Conservation (phyloP, 176 grass and related monocot genomes). For the Tillandsia fasciculata region DNA sequence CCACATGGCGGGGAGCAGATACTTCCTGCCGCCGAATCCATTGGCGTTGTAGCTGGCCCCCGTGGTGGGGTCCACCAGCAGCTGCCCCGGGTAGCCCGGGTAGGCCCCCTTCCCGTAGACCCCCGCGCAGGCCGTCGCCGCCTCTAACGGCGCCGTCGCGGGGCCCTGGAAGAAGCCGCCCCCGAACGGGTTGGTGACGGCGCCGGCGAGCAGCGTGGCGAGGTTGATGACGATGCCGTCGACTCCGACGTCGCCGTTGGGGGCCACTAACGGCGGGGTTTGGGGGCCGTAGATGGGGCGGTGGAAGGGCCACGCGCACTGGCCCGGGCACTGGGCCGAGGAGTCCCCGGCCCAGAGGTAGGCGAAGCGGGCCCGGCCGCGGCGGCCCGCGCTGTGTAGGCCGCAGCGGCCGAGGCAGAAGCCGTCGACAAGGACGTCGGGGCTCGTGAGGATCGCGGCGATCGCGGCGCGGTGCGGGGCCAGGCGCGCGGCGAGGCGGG, state of each 20-base stretch:
- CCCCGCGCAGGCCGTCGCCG: slow-evolving; percentile 54
- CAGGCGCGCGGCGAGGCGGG: neutral
- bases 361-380: slow-evolving; percentile 33
- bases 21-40: slow-evolving; percentile 29
- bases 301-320: slow-evolving; percentile 72
- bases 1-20: slow-evolving; percentile 72
- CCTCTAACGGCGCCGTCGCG: slow-evolving; percentile 52
- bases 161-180: slow-evolving; percentile 52
- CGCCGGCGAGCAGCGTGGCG: slow-evolving; percentile 25
- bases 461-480: neutral
- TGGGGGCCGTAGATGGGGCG: slow-evolving; percentile 52
- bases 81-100: slow-evolving; percentile 25
- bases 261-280: slow-evolving; percentile 39
- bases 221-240: slow-evolving; percentile 53
- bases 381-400: slow-evolving; percentile 33
- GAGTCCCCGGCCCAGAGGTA: slow-evolving; percentile 58
- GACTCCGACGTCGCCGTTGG: slow-evolving; percentile 59
- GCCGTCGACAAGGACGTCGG: slow-evolving; percentile 48
- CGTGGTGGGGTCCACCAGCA: slow-evolving; percentile 37
- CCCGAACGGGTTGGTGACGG: slow-evolving; percentile 62
- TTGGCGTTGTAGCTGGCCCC: slow-evolving; percentile 53
- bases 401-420: slow-evolving; percentile 71
- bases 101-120: neutral
- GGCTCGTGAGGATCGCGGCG: slow-evolving; percentile 34
- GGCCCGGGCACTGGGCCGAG: slow-evolving; percentile 42